phyloP scores from a whole-genome alignment of 495 filamentous ascomycete species.

The Hyaloscypha bicolor region DNA sequence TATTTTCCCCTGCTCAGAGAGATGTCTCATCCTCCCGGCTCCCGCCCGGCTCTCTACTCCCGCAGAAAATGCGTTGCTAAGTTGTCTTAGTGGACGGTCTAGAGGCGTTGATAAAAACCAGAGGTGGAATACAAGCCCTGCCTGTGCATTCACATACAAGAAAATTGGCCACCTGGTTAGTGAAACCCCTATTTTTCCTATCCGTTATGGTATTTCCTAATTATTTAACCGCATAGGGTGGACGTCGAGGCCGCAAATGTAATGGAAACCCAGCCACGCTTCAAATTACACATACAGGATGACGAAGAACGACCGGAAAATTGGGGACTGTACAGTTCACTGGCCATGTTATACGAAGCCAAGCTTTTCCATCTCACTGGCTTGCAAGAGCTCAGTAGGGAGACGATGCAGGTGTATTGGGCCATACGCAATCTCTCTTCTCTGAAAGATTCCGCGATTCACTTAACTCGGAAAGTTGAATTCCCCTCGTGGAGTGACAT shows the following conservation, averaged over 20 bases:
- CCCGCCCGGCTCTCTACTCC: too few relatives aligned
- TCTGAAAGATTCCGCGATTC: conserved; percentile 7
- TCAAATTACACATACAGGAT: background rate
- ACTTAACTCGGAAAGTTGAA: background rate
- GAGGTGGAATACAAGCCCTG: conserved; percentile 14
- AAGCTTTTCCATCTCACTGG: conserved; percentile 5
- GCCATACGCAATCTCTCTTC: conserved; percentile 8
- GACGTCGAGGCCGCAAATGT: background rate
- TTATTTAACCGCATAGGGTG: too few relatives aligned
- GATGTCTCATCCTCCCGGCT: too few relatives aligned
- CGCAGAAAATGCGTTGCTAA: too few relatives aligned
- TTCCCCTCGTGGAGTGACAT: conserved; percentile 10
- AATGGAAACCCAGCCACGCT: conserved; percentile 8
- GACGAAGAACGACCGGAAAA: background rate
- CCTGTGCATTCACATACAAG: background rate
- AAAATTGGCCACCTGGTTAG: conserved; percentile 5
- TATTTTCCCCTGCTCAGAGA: too few relatives aligned
- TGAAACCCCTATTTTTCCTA: background rate
- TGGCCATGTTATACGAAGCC: conserved; percentile 1
- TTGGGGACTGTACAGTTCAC: background rate
- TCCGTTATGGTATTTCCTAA: too few relatives aligned
- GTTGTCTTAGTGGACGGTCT: conserved; percentile 2
- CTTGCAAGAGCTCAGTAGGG: background rate
- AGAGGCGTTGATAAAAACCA: conserved; percentile 4
- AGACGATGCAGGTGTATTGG: background rate